Evolutionary conservation across 2,329 filamentous ascomycete species (phyloP).

Genomic region (Fusarium coffeatum): DNA sequence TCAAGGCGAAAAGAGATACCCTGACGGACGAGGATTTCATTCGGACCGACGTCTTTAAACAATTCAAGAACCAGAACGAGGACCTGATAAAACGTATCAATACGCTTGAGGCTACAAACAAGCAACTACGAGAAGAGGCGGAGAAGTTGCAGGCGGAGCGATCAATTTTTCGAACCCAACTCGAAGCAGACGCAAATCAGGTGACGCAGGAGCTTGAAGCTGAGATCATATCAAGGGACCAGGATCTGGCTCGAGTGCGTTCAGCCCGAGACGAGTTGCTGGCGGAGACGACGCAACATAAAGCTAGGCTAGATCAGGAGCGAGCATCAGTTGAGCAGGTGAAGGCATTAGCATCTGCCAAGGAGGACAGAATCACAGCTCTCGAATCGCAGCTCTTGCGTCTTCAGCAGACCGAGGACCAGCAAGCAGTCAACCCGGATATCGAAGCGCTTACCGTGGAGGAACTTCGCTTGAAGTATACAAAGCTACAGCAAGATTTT

Average conservation of each 20-base stretch:
- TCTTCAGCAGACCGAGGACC: slow-evolving; percentile 64
- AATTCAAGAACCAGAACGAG: slow-evolving; percentile 88
- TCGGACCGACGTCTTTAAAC: slow-evolving; percentile 92
- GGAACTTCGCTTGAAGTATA: slow-evolving; percentile 78
- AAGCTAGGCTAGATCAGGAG: slow-evolving; percentile 82
- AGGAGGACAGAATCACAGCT: slow-evolving; percentile 82
- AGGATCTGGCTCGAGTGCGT: slow-evolving; percentile 86
- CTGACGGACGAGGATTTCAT: slow-evolving; percentile 94
- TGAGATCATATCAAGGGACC: slow-evolving; percentile 82
- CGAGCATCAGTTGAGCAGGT: slow-evolving; percentile 76
- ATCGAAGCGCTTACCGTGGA: slow-evolving; percentile 73
- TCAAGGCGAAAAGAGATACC: slow-evolving; percentile 75
- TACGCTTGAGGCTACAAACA: slow-evolving; percentile 88
- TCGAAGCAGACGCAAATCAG: slow-evolving; percentile 83
- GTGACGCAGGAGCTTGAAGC: slow-evolving; percentile 82
- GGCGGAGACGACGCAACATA: slow-evolving; percentile 83
- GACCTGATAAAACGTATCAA: slow-evolving; percentile 94
- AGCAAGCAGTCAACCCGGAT: slow-evolving; percentile 57
- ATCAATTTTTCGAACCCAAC: slow-evolving; percentile 80
- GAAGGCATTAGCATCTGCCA: slow-evolving; percentile 81
- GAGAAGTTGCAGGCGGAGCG: slow-evolving; percentile 88
- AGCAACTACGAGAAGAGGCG: slow-evolving; percentile 84
- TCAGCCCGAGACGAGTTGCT: slow-evolving; percentile 85
- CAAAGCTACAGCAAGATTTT: slow-evolving; percentile 82
- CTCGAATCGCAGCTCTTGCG: slow-evolving; percentile 86